Evolutionary conservation across 345 rosid genomes (phyloP), one percentile per base, ranked within the genome.

Genomic region (Cardamine resedifolia): DNA sequence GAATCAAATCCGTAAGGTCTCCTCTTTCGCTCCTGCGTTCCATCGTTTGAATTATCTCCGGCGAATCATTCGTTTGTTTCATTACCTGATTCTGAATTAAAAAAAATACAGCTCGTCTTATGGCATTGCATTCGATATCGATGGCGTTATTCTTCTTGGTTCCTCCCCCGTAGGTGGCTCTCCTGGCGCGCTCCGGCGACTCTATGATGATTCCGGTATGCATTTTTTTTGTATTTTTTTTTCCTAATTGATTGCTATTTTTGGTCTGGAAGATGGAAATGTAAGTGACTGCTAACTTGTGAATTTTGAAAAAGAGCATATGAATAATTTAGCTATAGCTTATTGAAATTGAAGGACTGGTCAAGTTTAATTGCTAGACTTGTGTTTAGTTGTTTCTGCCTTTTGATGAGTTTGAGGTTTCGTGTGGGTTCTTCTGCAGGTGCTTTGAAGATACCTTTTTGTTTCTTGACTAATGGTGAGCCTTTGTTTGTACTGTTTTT

Each of bases 81-180:
- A n/a, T n/a, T n/a, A 10, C 48, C 28, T 31, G 24, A 12, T 34
- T 58, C 38, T 10, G 57, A 65, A 19, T 19, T 7, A 10, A 14
- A 38, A 53, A 12, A 47, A 48, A 5, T 12, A 28, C 79, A 86
- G 93, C 56, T 71, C 87, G 64, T 69, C 85, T 18, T 90, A 84
- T 63, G 92, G 96, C 76, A 84, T 90, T 69, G 90, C 94, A 4
- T 93, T 93, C 80, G 96, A 90, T 53, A 88, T 90, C 72, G 98
- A 93, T 58, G 96, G 98, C 20, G 97, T 93, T 64, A 34, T 93
- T 58, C 85, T 93, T 47, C 91, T 88, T 33, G 92, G 94, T 48
- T 81, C 79, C 63, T 19, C 85, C 57, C 92, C 98, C 51, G 68
- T 88, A 5, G 96, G 98, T 8, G 90, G 90, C 70, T 86, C 97